Percentiles rank a stretch among this genome's conserved stretches.
Conservation (phyloP, 1,139 yeast genomes). For the Diutina rugosa region DNA sequence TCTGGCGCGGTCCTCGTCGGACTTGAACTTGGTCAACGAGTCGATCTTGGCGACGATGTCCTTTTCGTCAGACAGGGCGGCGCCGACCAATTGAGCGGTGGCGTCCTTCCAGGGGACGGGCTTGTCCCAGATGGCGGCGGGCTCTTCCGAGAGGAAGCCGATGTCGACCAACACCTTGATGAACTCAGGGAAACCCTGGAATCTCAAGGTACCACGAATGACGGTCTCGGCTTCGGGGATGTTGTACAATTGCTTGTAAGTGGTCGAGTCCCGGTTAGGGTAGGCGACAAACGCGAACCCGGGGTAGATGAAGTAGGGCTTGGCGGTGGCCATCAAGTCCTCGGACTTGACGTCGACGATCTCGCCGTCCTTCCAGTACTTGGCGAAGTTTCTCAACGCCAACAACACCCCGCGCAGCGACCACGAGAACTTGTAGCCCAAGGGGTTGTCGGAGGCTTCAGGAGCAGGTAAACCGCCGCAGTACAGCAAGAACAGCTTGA, state of each 20-base stretch:
- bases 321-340: conserved; percentile 89
- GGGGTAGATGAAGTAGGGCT: conserved; percentile 91
- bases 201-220: conserved; percentile 92
- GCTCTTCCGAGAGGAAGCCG: conserved; percentile 77
- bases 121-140: conserved; percentile 21
- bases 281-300: conserved; percentile 92
- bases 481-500: conserved; percentile 85
- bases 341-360: conserved; percentile 71
- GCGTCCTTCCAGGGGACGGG: conserved; percentile 75
- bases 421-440: conserved; percentile 99
- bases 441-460: conserved; percentile 91
- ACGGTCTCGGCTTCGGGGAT: conserved; percentile 98
- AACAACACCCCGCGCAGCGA: conserved; percentile 94
- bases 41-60: conserved; percentile 70
- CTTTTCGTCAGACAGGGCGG: conserved; percentile 52
- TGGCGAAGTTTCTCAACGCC: conserved; percentile 90
- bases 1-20: conserved; percentile 71
- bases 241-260: conserved; percentile 78
- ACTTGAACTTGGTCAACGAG: conserved; percentile 68
- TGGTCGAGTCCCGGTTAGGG: conserved; percentile 96
- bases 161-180: conserved; percentile 89
- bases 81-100: conserved; percentile 60
- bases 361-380: conserved; percentile 77
- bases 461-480: conserved; percentile 99
- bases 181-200: conserved; percentile 98